phyloP scores from a whole-genome alignment of 257 asterid species.

The Osmanthus fragrans region DNA sequence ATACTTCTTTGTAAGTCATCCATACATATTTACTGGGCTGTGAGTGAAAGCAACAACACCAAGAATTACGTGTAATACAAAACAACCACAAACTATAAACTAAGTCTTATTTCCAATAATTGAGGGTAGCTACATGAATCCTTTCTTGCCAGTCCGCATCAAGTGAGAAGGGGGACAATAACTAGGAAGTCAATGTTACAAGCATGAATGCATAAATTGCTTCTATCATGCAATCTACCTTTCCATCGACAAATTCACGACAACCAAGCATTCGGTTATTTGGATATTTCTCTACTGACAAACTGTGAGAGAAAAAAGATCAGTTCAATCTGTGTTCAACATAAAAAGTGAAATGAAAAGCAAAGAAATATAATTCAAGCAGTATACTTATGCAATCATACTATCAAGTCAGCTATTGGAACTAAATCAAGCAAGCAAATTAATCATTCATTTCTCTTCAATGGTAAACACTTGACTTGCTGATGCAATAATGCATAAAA shows the following conservation, averaged over 20 bases:
- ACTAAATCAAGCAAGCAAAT: neutral
- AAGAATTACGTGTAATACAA: constrained; percentile 21
- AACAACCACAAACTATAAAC: constrained; percentile 4
- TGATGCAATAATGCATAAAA: neutral
- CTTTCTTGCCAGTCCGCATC: neutral
- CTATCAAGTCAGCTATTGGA: neutral
- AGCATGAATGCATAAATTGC: constrained; percentile 23
- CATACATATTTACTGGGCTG: constrained; percentile 83
- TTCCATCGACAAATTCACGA: constrained; percentile 70
- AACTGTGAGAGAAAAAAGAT: constrained; percentile 42
- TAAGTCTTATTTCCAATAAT: neutral
- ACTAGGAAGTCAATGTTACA: constrained; percentile 13
- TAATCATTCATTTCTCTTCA: neutral
- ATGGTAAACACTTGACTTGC: neutral
- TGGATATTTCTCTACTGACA: constrained; percentile 84
- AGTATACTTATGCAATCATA: neutral
- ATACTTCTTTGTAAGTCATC: constrained; percentile 87
- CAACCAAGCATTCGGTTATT: constrained; percentile 86
- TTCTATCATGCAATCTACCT: constrained; percentile 48
- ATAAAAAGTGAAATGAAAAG: neutral
- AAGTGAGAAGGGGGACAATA: neutral
- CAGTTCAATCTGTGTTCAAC: constrained; percentile 6
- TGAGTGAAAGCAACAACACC: constrained; percentile 27
- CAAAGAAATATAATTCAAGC: constrained; percentile 8
- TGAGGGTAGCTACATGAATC: neutral